These are phyloP conservation scores for Bipolaris bicolor DNA, from an alignment of 2,329 filamentous ascomycete genomes.

Conservation along the genomic window DNA sequence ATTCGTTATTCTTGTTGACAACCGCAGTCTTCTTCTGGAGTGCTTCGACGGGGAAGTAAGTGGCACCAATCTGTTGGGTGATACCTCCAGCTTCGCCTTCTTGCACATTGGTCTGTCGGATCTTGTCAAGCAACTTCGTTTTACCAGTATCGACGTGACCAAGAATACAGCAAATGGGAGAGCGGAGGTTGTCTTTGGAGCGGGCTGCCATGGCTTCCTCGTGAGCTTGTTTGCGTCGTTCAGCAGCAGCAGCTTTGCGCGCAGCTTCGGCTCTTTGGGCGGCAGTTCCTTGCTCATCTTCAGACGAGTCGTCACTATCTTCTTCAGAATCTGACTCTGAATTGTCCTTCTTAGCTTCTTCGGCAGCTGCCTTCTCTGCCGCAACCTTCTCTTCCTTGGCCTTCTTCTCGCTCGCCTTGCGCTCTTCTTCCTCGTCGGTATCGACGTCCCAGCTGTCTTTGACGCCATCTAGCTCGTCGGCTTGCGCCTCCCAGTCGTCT, in stretches of 20 bases:
- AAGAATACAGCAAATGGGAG: conserved; percentile 99
- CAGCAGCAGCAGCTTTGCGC: conserved; percentile 86
- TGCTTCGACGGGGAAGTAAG: conserved; percentile 96
- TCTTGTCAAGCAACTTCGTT: conserved; percentile 98
- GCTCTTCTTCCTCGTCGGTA: conserved; percentile 70
- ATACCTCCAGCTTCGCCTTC: conserved; percentile 99
- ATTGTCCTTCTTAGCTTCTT: conserved; percentile 28
- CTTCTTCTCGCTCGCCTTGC: conserved; percentile 41
- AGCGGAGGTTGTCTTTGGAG: conserved; percentile 92
- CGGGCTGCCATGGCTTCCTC: conserved; percentile 89
- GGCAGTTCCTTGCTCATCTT: conserved; percentile 78
- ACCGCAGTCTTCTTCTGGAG: conserved; percentile 91
- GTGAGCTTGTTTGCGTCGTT: conserved; percentile 85
- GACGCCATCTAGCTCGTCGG: conserved; percentile 73
- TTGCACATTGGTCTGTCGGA: conserved; percentile 97
- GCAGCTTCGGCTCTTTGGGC: conserved; percentile 73
- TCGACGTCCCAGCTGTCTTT: conserved; percentile 97
- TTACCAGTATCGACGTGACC: conserved; percentile 99
- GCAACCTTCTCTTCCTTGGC: conserved; percentile 32
- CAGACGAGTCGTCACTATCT: conserved; percentile 63
- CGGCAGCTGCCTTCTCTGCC: conserved; percentile 39
- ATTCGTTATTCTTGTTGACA: conserved; percentile 86
- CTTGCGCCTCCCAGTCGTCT: conserved; percentile 87
- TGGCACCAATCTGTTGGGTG: conserved; percentile 98
- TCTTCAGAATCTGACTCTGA: conserved; percentile 50